Evolutionary conservation across 768 basidiomycete genomes (phyloP).

Genomic region (Fistulinella prunicolor): DNA sequence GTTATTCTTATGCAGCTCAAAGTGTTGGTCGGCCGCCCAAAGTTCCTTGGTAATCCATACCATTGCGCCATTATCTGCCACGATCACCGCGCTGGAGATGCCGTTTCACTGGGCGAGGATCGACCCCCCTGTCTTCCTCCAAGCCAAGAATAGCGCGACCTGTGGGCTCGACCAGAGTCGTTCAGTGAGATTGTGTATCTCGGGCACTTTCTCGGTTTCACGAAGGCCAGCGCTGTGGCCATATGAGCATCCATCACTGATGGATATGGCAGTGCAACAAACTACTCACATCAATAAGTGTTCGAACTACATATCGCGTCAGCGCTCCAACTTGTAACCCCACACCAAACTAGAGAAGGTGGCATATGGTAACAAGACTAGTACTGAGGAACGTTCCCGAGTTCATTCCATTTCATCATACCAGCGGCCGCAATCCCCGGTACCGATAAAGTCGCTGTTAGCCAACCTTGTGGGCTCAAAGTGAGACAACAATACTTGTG

Average conservation of each 20-base stretch:
- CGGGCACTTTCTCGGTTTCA: constrained; percentile 71
- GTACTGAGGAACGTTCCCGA: constrained; percentile 32
- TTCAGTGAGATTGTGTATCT: constrained; percentile 80
- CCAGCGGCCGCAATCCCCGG: constrained; percentile 59
- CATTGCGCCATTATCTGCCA: constrained; percentile 85
- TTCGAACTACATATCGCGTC: no score
- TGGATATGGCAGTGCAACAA: no score
- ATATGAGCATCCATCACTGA: neutral
- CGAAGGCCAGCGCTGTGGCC: constrained; percentile 29
- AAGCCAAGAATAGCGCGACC: constrained; percentile 87
- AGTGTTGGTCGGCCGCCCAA: constrained; percentile 75
- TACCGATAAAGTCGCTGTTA: constrained; percentile 70
- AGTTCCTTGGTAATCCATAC: constrained; percentile 77
- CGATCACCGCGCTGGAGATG: constrained; percentile 72
- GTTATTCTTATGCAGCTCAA: constrained; percentile 71
- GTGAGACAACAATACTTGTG: neutral
- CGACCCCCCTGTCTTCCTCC: constrained; percentile 83
- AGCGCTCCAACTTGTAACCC: neutral
- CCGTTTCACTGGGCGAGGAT: constrained; percentile 87
- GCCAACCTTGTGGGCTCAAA: constrained; percentile 29
- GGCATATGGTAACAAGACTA: constrained; percentile 44
- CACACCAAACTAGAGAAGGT: constrained; percentile 1
- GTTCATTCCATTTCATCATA: constrained; percentile 71
- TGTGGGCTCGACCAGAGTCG: constrained; percentile 81
- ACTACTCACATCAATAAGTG: constrained; percentile 71